Conservation (phyloP, 2,329 filamentous ascomycete genomes). For the Fusarium euwallaceae region DNA sequence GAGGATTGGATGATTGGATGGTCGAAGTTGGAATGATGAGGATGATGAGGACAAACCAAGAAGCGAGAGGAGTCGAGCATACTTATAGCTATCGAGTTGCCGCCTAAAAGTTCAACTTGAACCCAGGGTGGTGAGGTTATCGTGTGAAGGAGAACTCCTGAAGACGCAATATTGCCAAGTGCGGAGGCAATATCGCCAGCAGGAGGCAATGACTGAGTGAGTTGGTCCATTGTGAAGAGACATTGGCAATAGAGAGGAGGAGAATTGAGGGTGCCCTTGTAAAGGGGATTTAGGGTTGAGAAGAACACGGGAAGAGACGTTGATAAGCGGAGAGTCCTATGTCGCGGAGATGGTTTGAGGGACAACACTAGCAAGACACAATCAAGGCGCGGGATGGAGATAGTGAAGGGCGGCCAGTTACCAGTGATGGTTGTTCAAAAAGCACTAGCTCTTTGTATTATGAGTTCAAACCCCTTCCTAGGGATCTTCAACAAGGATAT, state of each 20-base stretch:
- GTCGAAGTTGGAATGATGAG: constrained; percentile 14
- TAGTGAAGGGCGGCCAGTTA: neutral
- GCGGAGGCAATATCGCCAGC: constrained; percentile 1
- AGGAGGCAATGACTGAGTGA: neutral
- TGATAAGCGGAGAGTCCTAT: neutral
- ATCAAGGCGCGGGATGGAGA: neutral
- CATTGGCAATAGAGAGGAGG: constrained; percentile 21
- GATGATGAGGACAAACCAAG: constrained; percentile 9
- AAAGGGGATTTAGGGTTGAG: constrained; percentile 10
- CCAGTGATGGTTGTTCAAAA: neutral
- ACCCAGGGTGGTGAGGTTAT: neutral
- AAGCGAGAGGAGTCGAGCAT: neutral
- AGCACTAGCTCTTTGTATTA: constrained; percentile 10
- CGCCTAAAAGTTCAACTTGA: neutral
- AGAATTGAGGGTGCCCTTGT: constrained; percentile 12
- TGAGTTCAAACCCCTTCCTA: neutral
- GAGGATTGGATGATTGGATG: neutral
- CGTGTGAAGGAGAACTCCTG: constrained; percentile 10
- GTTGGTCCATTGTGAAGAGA: constrained; percentile 1
- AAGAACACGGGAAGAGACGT: neutral
- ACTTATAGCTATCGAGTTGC: constrained; percentile 32
- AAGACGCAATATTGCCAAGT: constrained; percentile 17
- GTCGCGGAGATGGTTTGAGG: neutral
- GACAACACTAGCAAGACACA: neutral
- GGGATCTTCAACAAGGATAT: neutral